Percentiles rank a stretch among this genome's conserved stretches.
phyloP scores from a whole-genome alignment of 148 eudicot genomes.

The Salicornia ramosissima region DNA sequence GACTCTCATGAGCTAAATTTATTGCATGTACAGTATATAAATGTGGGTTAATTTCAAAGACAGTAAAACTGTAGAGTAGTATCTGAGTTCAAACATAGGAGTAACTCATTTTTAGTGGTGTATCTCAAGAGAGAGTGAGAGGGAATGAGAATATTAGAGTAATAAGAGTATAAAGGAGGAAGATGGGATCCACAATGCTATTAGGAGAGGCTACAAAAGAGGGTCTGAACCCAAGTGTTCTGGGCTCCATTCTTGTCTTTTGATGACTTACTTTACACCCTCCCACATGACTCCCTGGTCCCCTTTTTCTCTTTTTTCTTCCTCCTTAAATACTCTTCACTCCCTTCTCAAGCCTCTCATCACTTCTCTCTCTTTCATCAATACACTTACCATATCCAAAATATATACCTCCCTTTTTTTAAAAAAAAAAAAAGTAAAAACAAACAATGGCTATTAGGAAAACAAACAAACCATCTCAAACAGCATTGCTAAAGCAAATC shows the following conservation, averaged over 20 bases:
- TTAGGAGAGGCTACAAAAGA: constrained; percentile 36
- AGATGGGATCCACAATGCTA: constrained; percentile 39
- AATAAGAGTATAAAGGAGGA: too few species aligned
- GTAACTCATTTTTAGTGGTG: constrained; percentile 7
- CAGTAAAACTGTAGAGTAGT: neutral
- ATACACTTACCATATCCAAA: neutral
- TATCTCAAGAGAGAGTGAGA: constrained; percentile 21
- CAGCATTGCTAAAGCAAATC: constrained; percentile 64
- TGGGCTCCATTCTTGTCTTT: constrained; percentile 43
- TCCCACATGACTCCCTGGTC: constrained; percentile 34
- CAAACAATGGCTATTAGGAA: constrained; percentile 52
- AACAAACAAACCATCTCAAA: constrained; percentile 53
- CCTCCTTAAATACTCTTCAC: constrained; percentile 47
- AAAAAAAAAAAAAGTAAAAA: neutral
- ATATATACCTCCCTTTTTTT: neutral
- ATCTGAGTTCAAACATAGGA: constrained; percentile 2
- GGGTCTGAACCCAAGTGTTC: constrained; percentile 31
- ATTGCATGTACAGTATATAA: too few species aligned
- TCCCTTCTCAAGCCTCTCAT: constrained; percentile 31
- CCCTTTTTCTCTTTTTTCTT: constrained; percentile 8
- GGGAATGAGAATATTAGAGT: too few species aligned
- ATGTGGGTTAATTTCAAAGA: neutral
- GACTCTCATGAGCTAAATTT: neutral
- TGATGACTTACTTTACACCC: constrained; percentile 25
- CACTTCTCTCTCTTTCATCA: constrained; percentile 18